Base-by-base conservation (phyloP, 306 rosid species). In the Mimosa bimucronata region DNA sequence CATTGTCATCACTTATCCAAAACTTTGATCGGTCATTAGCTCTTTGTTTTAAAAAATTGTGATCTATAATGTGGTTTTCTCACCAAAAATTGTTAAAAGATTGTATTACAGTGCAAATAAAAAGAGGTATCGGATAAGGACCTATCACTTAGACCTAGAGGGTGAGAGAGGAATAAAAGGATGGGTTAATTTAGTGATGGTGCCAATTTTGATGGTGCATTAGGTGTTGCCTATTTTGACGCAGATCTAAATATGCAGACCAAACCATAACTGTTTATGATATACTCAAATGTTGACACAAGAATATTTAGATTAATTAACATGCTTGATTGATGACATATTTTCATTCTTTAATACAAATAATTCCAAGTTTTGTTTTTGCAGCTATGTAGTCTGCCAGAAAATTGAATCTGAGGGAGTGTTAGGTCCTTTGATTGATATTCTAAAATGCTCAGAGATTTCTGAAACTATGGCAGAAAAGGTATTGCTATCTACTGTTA, bases 301-400 rank as follows among this genome's bases (percentile, higher is more conserved):
- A 11, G 53, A 18, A 15, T 46, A 19, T 74, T n/a, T n/a, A 11
- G 18, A 44, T 21, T 25, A 23, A 37, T 15, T 23, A n/a, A 48
- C 25, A 19, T 37, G 0, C 19, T 83, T 73, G 38, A 45, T 13
- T 76, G 30, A 9, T 60, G 81, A 57, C 12, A 16, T 23, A 26
- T 70, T 46, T 41, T 29, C 30, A 60, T 44, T 4, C 1, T 34
- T 69, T 42, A 77, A 57, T 65, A 10, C 71, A 26, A 86, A 57
- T 55, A 18, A 25, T 67, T 82, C 15, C 30, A 58, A 64, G 38
- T 81, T 83, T 78, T 78, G 44, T 77, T 80, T 79, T 14, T 84
- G 90, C 89, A 94, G 98, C 90, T 81, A 88, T 73, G 79, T n/a
- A 74, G 88, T 94, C 76, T 89, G 94, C 85, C 90, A 79, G 73